Conservation (phyloP, 805 yeast genomes). For the Candida ascalaphidarum region DNA sequence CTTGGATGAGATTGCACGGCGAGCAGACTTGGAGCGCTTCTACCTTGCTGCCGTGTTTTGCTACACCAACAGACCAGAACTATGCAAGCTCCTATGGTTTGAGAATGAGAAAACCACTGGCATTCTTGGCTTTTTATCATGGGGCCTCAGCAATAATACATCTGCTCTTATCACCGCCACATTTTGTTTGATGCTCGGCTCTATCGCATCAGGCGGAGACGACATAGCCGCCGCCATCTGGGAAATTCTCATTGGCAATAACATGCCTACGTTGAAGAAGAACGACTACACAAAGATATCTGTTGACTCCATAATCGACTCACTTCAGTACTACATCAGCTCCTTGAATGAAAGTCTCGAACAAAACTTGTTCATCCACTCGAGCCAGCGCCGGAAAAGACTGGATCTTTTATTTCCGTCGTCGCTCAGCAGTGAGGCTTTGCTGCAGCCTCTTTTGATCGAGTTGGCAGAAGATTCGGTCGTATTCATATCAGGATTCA, state of each 20-base stretch:
- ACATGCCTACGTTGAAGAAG: slow-evolving; percentile 17
- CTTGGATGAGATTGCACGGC: slow-evolving; percentile 56
- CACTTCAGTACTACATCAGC: slow-evolving; percentile 45
- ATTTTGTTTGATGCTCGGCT: slow-evolving; percentile 69
- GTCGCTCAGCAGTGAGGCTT: slow-evolving; percentile 4
- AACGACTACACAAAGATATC: slow-evolving; percentile 40
- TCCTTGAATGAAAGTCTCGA: slow-evolving; percentile 34
- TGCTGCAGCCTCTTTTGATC: slow-evolving; percentile 23
- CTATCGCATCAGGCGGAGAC: slow-evolving; percentile 55
- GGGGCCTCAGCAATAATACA: slow-evolving; percentile 76
- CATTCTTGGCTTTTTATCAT: slow-evolving; percentile 70
- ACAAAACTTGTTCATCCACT: slow-evolving; percentile 19
- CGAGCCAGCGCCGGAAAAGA: slow-evolving; percentile 7
- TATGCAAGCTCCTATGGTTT: slow-evolving; percentile 57
- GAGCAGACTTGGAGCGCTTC: slow-evolving; percentile 83
- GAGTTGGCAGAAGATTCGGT: slow-evolving; percentile 77
- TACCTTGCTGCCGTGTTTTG: slow-evolving; percentile 67
- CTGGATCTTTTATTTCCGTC: slow-evolving; percentile 4
- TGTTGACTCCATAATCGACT: slow-evolving; percentile 46
- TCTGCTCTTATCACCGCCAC: slow-evolving; percentile 79
- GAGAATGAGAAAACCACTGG: slow-evolving; percentile 33
- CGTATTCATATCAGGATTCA: slow-evolving; percentile 63
- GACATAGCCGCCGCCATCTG: slow-evolving; percentile 37
- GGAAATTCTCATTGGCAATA: slow-evolving; percentile 25
- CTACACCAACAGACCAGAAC: slow-evolving; percentile 51